phyloP scores from a whole-genome alignment of 2,329 filamentous ascomycete genomes.

The Fusarium poae region DNA sequence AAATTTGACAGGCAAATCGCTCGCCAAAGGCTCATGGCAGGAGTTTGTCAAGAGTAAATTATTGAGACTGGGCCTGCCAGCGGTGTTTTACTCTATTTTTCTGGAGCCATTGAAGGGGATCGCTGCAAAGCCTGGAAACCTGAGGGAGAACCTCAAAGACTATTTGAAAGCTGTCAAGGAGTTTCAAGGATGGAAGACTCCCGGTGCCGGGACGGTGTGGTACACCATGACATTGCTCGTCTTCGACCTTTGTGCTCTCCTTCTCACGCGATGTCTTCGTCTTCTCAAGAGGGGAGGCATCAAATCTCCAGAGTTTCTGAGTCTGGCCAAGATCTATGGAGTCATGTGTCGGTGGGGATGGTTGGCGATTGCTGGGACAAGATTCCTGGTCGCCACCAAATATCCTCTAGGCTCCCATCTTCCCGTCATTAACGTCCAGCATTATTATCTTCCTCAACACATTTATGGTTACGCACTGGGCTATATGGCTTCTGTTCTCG shows the following conservation, averaged over 20 bases:
- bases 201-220: slow-evolving; percentile 7
- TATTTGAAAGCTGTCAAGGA: slow-evolving; percentile 2
- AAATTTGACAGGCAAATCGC: neutral
- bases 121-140: neutral
- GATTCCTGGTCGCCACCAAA: slow-evolving; percentile 4
- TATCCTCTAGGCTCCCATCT: neutral
- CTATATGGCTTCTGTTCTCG: slow-evolving; percentile 8
- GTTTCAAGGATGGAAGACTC: slow-evolving; percentile 1
- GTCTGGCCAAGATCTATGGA: slow-evolving; percentile 1
- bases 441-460: neutral
- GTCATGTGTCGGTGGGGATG: slow-evolving; percentile 13
- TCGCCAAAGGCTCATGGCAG: slow-evolving; percentile 7
- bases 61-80: neutral
- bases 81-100: neutral
- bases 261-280: neutral
- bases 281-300: neutral
- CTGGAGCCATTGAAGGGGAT: neutral
- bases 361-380: neutral
- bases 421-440: slow-evolving; percentile 5
- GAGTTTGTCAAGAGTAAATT: slow-evolving; percentile 14
- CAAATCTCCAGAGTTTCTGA: neutral
- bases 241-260: neutral
- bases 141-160: neutral
- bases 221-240: slow-evolving; percentile 11
- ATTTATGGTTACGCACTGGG: slow-evolving; percentile 2